These are phyloP conservation scores for Candida tibetensis DNA, from an alignment of 805 yeast genomes.

Conservation along the genomic window DNA sequence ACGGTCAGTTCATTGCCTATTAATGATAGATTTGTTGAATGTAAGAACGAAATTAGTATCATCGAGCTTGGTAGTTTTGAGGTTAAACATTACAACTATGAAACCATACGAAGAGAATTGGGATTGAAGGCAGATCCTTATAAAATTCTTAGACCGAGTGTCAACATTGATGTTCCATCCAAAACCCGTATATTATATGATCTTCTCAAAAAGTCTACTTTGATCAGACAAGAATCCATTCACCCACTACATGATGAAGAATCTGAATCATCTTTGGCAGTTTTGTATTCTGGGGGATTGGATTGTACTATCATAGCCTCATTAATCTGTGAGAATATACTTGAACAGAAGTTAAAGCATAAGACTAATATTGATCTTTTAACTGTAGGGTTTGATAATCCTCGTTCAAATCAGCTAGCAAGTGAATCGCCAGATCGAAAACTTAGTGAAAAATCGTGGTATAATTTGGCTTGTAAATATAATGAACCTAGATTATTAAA, in stretches of 20 bases:
- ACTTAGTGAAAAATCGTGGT: constrained; percentile 65
- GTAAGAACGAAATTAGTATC: constrained; percentile 49
- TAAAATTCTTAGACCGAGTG: background rate
- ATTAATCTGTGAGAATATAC: constrained; percentile 31
- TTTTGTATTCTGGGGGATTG: constrained; percentile 90
- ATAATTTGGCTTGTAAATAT: constrained; percentile 44
- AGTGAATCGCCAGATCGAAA: constrained; percentile 81
- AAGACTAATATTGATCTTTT: constrained; percentile 59
- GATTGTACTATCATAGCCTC: constrained; percentile 86
- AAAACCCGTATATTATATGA: constrained; percentile 14
- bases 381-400: constrained; percentile 91
- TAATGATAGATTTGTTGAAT: constrained; percentile 43
- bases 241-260: constrained; percentile 38
- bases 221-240: constrained; percentile 55
- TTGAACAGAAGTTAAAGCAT: constrained; percentile 10
- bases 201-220: constrained; percentile 38
- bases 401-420: constrained; percentile 62
- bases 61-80: constrained; percentile 28
- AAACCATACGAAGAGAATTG: background rate
- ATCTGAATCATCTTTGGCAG: constrained; percentile 40
- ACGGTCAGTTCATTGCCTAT: constrained; percentile 38
- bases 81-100: constrained; percentile 2
- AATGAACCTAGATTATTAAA: constrained; percentile 27
- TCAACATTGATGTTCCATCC: no score
- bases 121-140: background rate